Conservation (phyloP, 1,139 yeast genomes). For the Taphrina communis region DNA sequence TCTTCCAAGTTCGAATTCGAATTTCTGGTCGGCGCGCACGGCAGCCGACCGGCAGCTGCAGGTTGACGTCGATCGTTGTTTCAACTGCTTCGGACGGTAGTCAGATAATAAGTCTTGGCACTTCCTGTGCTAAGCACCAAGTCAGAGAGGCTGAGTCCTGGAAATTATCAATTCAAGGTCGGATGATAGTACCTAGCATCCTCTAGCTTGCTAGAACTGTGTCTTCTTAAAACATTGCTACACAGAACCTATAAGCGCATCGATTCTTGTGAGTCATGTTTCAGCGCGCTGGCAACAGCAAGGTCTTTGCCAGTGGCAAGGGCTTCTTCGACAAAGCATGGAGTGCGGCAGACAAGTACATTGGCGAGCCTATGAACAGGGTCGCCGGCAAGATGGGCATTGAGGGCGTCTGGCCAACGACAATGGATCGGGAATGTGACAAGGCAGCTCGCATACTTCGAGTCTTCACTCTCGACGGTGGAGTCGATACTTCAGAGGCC, state of each 20-base stretch:
- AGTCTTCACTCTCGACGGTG: conserved; percentile 34
- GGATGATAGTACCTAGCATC: no score
- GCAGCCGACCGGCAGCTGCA: no score
- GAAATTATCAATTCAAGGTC: no score
- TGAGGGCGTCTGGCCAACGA: conserved; percentile 38
- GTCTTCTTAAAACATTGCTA: not conserved
- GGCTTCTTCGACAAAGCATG: conserved; percentile 39
- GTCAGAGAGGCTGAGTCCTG: no score
- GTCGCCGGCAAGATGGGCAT: conserved; percentile 32
- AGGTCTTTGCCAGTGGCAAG: conserved; percentile 11
- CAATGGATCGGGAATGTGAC: conserved; percentile 26
- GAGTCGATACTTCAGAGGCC: conserved; percentile 7
- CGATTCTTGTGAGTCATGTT: conserved; percentile 6
- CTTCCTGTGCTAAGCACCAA: no score
- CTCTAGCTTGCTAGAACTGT: no score
- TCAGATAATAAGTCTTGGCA: no score
- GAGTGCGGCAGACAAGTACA: conserved; percentile 30
- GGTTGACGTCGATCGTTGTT: no score
- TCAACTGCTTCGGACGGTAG: no score
- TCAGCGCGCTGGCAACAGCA: conserved; percentile 7
- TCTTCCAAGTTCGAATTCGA: no score
- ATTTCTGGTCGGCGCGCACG: no score
- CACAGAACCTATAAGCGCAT: not conserved
- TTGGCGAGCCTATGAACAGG: conserved; percentile 37
- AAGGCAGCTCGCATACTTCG: conserved; percentile 39